Base-by-base conservation (phyloP, 169 alveolate genomes). In the Eimeria sp. region DNA sequence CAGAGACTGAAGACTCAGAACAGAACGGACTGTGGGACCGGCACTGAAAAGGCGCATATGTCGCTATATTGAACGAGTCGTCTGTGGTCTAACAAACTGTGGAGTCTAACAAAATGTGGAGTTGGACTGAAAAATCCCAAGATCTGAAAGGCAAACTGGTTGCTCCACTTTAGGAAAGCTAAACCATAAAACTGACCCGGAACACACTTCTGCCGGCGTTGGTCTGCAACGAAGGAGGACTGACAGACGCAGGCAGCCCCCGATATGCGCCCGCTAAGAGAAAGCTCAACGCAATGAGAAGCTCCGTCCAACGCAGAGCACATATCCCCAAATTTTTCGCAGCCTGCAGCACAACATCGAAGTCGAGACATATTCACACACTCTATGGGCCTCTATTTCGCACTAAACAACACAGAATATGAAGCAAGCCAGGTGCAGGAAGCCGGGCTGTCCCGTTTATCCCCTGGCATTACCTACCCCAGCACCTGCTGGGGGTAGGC, bases 171-270 rank as follows among this genome's bases (percentile, higher is more conserved):
- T 47, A 78, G 45, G 88, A 25, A 27, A 25, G 0, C 45, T 22
- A 16, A 20, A 13, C 67, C 10, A 27, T 47, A 10, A n/a, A 27
- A 78, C 88, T 45, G 16, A 87, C 93, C 73, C 49, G 63, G 67
- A 22, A 87, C 93, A 87, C 93, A 87, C 40, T 63, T 87, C 20
- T 63, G 58, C 13, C 65, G 93, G 18, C 30, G 65, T 45, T 87
- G 93, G 83, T 87, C 93, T 34, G 93, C 93, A 87, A 40, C 54
- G 83, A 40, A 87, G 30, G 93, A 72, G 16, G 58, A 30, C 34
- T 63, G 27, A 57, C 93, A 87, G 61, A 87, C 93, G 93, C 93
- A 87, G 63, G 93, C 93, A 43, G 83, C 93, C 22, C 93, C 93
- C 7, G 82, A 58, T 30, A 87, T 27, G 49, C 93, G 93, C 14